Base-by-base conservation (phyloP, 768 basidiomycete species). In the Leccinum aurantiacum region DNA sequence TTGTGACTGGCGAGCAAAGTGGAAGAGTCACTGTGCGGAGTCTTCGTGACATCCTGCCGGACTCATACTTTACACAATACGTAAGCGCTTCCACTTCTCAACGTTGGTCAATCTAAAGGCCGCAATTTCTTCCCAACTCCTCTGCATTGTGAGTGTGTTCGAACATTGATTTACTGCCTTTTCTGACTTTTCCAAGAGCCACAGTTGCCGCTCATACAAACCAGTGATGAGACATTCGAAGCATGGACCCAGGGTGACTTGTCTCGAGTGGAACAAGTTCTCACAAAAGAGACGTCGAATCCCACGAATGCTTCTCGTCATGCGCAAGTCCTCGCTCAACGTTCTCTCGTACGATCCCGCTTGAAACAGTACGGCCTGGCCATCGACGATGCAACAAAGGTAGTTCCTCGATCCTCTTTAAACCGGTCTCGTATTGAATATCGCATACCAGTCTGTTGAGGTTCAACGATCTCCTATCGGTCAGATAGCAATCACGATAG, bases 401-500 rank as follows among this genome's bases (percentile, higher is more conserved):
- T 65, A 27, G 29, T 1, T 8, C 3, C 17, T 11, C 7, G 0
- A 0, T 2, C 41, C 19, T 27, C 9, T 17, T 1, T 24, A 22
- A 2, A 15, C 17, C 0, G 10, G 14, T 29, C 5, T n/a, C 5
- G 8, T 22, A n/a, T n/a, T 63, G 25, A 63, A 15, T 2, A 14
- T 24, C 1, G 0, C 2, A 10, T 1, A 0, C 15, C 54, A 63
- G 65, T 67, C 62, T 14, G 47, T 22, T 27, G 25, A 7, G 25
- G 6, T 44, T 17, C 59, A 41, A 6, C 46, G 6, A 14, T 67
- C 65, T 1, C 31, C 44, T 5, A 55, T 66, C 9, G 61, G 55
- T 31, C 25, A 66, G 33, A 38, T 66, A 8, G 65, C 65, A 9
- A 9, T 19, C 1, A 52, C 61, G 7, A 37, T 66, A 2, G 58